Base-by-base conservation (phyloP, 768 basidiomycete genomes). In the Lanmaoa rubissima region DNA sequence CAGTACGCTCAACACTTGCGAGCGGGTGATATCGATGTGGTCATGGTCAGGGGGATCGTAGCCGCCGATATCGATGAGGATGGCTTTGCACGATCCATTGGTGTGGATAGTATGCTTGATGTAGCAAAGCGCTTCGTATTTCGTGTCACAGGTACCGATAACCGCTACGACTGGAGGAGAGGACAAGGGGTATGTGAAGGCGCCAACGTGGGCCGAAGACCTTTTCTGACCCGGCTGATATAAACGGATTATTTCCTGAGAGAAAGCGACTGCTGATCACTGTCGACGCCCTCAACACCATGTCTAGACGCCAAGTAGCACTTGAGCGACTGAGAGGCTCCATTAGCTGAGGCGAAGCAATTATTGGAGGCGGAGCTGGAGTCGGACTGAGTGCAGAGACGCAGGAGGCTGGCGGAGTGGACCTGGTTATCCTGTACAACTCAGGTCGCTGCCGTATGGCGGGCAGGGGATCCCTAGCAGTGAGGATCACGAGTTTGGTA, bases 371-470 rank as follows among this genome's bases (percentile, higher is more conserved):
- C 16, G 70, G 68, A 8, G 58, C 66, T 19, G 66, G 69, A 17
- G 51, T 65, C 24, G 69, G 69, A 38, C 51, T 72, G 14, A 66
- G 61, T 40, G 64, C 71, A 14, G 68, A 68, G 55, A 54, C 53
- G 39, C 66, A 71, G 3, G 69, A 71, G 51, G 59, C 61, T 19
- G 64, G 69, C 0, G 57, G 70, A 31, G 58, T 60, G 11, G 68
- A 70, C 48, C 51, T 70, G 42, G 34, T 72, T 36, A 68, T 70
- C 66, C 48, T 72, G 28, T 72, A 70, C 47, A 72, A 63, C 34
- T 70, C 69, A 24, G 69, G 71, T 9, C 67, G 69, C 19, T 64
- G 70, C 48, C 63, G 64, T n/a, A 65, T 65, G 70, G 63, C 68
- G 16, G 70, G 61, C n/a, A 62, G 70, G 40, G 65, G 70, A n/a